Percentiles rank a stretch among this genome's conserved stretches.
Evolutionary conservation across 2,329 filamentous ascomycete species (phyloP).

Genomic region (Colletotrichum filicis): DNA sequence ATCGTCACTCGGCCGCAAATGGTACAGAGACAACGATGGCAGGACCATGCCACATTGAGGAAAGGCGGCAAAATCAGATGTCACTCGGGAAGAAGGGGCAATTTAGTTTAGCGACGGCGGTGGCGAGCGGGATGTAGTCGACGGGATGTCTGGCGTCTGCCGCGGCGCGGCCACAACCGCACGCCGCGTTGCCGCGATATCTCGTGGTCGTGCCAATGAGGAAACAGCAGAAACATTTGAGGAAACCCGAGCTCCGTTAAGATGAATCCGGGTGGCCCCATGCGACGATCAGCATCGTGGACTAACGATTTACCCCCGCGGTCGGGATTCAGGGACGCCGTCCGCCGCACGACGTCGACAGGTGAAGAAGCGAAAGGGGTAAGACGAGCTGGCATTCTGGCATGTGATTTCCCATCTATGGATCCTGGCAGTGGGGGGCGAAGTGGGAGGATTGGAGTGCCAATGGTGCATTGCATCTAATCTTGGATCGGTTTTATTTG

Average conservation of each 20-base stretch:
- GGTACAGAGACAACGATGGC: background rate
- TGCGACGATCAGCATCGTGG: slow-evolving; percentile 20
- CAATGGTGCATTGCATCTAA: slow-evolving; percentile 8
- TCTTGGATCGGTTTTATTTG: slow-evolving; percentile 1
- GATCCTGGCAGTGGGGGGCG: background rate
- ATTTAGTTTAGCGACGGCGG: background rate
- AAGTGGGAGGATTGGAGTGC: slow-evolving; percentile 2
- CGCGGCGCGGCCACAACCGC: slow-evolving; percentile 3
- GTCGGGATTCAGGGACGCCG: background rate
- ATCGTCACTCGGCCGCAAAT: background rate
- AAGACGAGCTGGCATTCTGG: background rate
- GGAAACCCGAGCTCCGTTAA: background rate
- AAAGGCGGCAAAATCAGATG: background rate
- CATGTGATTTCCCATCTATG: slow-evolving; percentile 28
- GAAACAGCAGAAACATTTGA: background rate
- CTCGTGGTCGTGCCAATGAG: slow-evolving; percentile 9
- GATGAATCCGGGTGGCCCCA: background rate
- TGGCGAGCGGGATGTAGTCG: background rate
- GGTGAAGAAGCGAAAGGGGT: slow-evolving; percentile 13
- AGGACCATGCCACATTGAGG: background rate
- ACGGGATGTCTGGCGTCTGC: background rate
- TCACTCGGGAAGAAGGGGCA: background rate
- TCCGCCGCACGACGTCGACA: background rate
- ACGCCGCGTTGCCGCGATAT: background rate
- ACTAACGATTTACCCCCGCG: background rate